Evolutionary conservation across 495 filamentous ascomycete species (phyloP), one percentile per base, ranked within the genome.

Genomic region (Mytilinidion resinicola): DNA sequence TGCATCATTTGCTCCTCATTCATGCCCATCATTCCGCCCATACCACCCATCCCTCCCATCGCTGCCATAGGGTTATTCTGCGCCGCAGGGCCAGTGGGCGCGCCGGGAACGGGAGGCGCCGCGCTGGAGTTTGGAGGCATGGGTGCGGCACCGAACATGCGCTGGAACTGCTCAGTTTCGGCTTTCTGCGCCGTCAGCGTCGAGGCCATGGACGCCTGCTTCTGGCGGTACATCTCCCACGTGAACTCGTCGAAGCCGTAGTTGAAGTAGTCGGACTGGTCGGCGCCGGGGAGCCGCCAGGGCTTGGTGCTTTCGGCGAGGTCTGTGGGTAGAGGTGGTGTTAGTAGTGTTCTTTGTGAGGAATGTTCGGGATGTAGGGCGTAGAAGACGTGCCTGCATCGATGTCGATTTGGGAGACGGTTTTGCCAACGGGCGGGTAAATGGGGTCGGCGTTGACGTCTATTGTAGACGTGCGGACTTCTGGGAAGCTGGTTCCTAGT

Each of bases 161-260:
- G 86, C 68, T 90, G 87, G 83, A 96, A 89, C 46, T 93, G 85
- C 63, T 91, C 87, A 74, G 91, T 82, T 72, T 95, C 87, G 69
- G 88, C 88, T 73, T 90, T 92, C 60, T 89, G 86, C 56, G 84
- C 84, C 43, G 77, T 74, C 8, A 89, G 82, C 58, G 90, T 87
- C 54, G 82, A 83, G 15, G 87, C 80, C 56, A 96, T 74, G 4
- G 79, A 77, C 55, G 89, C 84, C 68, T 97, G 95, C 66, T 95
- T 95, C 59, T 90, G 73, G 33, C 91, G 91, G 73, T 97, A 98
- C 57, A 89, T 82, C 30, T 91, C 88, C 93, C 93, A 98, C 14
- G 95, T 96, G 70, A 97, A 98, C 72, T 98, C 93, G 74, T 98
- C 93, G 61, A 98, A 98, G 37, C 95, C 95, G 76, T 97, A 98